Evolutionary conservation across 2,329 filamentous ascomycete species (phyloP).

Genomic region (Sordariomycetes sp.): DNA sequence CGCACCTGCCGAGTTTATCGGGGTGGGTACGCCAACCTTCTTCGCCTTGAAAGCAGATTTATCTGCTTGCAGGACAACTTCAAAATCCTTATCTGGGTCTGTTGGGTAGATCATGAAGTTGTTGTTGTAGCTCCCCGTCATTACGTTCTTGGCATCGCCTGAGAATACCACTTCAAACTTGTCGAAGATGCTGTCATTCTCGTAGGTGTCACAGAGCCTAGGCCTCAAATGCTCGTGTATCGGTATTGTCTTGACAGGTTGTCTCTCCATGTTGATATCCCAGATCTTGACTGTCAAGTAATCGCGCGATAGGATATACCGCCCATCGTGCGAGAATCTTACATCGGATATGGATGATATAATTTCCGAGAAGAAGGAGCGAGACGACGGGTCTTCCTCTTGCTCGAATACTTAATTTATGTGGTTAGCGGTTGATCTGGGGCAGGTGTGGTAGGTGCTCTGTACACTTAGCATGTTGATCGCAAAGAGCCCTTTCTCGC

Average conservation of each 20-base stretch:
- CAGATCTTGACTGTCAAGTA: slow-evolving; percentile 99
- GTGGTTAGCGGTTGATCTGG: neutral
- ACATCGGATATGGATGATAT: slow-evolving; percentile 99
- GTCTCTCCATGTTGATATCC: slow-evolving; percentile 98
- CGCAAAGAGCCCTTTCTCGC: slow-evolving; percentile 91
- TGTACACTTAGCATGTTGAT: slow-evolving; percentile 86
- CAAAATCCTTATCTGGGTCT: slow-evolving; percentile 88
- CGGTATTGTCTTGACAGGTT: slow-evolving; percentile 95
- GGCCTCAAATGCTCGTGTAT: slow-evolving; percentile 96
- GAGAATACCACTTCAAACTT: slow-evolving; percentile 99
- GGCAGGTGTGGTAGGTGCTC: neutral
- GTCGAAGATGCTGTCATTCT: slow-evolving; percentile 99
- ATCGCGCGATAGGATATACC: slow-evolving; percentile 94
- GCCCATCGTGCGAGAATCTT: slow-evolving; percentile 88
- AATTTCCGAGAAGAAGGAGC: slow-evolving; percentile 98
- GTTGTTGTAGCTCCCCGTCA: slow-evolving; percentile 99
- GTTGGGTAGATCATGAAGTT: slow-evolving; percentile 99
- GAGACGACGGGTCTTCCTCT: slow-evolving; percentile 92
- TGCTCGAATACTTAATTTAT: slow-evolving; percentile 75
- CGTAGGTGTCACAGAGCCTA: slow-evolving; percentile 91
- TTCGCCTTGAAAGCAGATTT: slow-evolving; percentile 99
- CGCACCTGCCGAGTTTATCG: slow-evolving; percentile 73
- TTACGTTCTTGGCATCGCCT: slow-evolving; percentile 94
- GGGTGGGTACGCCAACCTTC: slow-evolving; percentile 95
- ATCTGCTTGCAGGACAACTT: slow-evolving; percentile 93